These are phyloP conservation scores for Grammothele lineata DNA, from an alignment of 768 basidiomycete species.

Conservation along the genomic window DNA sequence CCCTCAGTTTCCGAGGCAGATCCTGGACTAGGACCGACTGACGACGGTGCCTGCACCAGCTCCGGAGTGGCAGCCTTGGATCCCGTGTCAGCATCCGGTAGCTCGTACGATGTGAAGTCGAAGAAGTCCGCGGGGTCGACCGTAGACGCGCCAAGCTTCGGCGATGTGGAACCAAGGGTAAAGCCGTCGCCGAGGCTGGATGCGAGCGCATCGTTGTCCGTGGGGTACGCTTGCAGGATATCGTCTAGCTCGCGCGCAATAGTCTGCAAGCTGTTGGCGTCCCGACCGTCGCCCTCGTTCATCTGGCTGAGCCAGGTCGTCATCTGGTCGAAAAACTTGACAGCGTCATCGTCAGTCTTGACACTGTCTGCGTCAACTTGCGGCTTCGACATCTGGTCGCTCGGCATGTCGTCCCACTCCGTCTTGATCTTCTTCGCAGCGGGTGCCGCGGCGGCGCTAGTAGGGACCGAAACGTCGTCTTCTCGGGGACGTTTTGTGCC, in stretches of 20 bases:
- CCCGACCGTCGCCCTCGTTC: constrained; percentile 38
- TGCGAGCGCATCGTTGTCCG: constrained; percentile 32
- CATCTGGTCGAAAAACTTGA: constrained; percentile 58
- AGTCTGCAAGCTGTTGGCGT: constrained; percentile 33
- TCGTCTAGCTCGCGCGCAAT: constrained; percentile 59
- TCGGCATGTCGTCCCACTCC: constrained; percentile 64
- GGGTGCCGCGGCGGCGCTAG: constrained; percentile 1
- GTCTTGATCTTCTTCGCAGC: constrained; percentile 56
- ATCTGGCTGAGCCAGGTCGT: constrained; percentile 17
- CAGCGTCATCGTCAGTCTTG: constrained; percentile 65
- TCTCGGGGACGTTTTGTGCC: constrained; percentile 52
- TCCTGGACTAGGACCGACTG: constrained; percentile 68
- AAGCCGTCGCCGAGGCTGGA: constrained; percentile 26
- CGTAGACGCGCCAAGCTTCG: constrained; percentile 30
- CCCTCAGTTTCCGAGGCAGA: constrained; percentile 63
- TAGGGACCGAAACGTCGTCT: constrained; percentile 30
- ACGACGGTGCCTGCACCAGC: constrained; percentile 62
- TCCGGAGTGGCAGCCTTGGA: constrained; percentile 77
- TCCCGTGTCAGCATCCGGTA: constrained; percentile 53
- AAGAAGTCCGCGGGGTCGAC: constrained; percentile 56
- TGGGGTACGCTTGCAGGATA: constrained; percentile 54
- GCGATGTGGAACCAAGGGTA: constrained; percentile 22
- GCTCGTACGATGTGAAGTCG: constrained; percentile 57
- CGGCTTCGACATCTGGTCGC: constrained; percentile 42
- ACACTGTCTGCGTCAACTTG: constrained; percentile 39